Evolutionary conservation across 768 basidiomycete genomes (phyloP).

Genomic region (Cyathus striatus): DNA sequence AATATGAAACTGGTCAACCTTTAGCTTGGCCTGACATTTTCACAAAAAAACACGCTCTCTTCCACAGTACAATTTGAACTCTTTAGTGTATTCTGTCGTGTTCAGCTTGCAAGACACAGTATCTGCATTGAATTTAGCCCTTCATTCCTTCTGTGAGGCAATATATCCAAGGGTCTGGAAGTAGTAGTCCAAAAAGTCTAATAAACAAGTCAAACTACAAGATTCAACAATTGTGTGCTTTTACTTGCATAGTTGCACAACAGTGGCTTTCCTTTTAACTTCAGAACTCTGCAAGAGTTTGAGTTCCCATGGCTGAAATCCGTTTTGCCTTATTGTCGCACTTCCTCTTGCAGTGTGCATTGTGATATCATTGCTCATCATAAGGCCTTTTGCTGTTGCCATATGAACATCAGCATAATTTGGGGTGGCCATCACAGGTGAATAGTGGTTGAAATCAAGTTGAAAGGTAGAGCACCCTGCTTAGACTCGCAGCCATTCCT

Average conservation of each 20-base stretch:
- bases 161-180: constrained; percentile 93
- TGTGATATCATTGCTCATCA: constrained; percentile 47
- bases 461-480: too few relatives aligned
- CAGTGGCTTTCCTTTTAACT: constrained; percentile 91
- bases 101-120: constrained; percentile 63
- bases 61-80: constrained; percentile 91
- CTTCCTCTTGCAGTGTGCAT: constrained; percentile 64
- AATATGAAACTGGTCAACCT: constrained; percentile 95
- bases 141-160: constrained; percentile 78
- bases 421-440: too few relatives aligned
- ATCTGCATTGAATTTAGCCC: constrained; percentile 78
- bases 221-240: constrained; percentile 4
- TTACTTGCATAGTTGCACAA: constrained; percentile 87
- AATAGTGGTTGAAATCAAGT: too few relatives aligned
- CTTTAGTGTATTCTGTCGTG: constrained; percentile 56
- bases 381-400: too few relatives aligned
- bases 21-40: constrained; percentile 86
- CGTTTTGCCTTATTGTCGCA: constrained; percentile 53
- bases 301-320: constrained; percentile 77
- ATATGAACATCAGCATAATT: too few relatives aligned
- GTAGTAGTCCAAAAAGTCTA: constrained; percentile 98
- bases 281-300: constrained; percentile 81
- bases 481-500: too few relatives aligned
- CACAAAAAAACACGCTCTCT: constrained; percentile 92
- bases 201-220: constrained; percentile 1